Evolutionary conservation across 2,329 filamentous ascomycete genomes (phyloP).

Genomic region (Apiospora rasikravindrae): DNA sequence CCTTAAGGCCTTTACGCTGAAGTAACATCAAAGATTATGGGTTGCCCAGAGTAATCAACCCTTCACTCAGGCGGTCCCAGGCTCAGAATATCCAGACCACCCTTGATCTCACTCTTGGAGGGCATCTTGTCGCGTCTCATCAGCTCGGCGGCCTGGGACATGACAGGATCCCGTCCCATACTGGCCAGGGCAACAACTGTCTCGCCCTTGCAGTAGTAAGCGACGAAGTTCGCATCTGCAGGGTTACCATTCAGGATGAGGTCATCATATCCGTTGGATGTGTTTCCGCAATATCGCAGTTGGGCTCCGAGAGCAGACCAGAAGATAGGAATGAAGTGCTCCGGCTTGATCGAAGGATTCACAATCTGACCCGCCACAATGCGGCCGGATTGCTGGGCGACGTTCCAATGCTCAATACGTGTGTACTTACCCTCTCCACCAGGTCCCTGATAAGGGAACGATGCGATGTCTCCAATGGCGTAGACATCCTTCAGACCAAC

Average conservation of each 20-base stretch:
- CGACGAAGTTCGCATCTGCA: conserved; percentile 80
- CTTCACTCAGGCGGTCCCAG: conserved; percentile 42
- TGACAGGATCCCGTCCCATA: conserved; percentile 88
- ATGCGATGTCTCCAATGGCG: conserved; percentile 93
- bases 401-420: conserved; percentile 98
- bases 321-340: conserved; percentile 89
- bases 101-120: conserved; percentile 75
- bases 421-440: conserved; percentile 74
- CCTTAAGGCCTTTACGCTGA: neutral
- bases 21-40: neutral
- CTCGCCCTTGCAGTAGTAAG: conserved; percentile 87
- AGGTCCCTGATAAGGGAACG: conserved; percentile 91
- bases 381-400: conserved; percentile 91
- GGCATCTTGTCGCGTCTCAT: conserved; percentile 87
- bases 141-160: conserved; percentile 81
- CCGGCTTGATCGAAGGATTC: conserved; percentile 63
- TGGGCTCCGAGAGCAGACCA: conserved; percentile 94
- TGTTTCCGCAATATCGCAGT: conserved; percentile 92
- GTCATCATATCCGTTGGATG: conserved; percentile 82
- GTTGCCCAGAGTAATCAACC: neutral
- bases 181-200: conserved; percentile 87
- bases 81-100: conserved; percentile 59
- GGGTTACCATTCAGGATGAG: conserved; percentile 79
- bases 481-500: conserved; percentile 81
- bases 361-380: conserved; percentile 79